A percentile compares a stretch with the other conserved stretches of the same genome.
Conservation (phyloP, 2,329 filamentous ascomycete genomes). For the Didymella keratinophila region DNA sequence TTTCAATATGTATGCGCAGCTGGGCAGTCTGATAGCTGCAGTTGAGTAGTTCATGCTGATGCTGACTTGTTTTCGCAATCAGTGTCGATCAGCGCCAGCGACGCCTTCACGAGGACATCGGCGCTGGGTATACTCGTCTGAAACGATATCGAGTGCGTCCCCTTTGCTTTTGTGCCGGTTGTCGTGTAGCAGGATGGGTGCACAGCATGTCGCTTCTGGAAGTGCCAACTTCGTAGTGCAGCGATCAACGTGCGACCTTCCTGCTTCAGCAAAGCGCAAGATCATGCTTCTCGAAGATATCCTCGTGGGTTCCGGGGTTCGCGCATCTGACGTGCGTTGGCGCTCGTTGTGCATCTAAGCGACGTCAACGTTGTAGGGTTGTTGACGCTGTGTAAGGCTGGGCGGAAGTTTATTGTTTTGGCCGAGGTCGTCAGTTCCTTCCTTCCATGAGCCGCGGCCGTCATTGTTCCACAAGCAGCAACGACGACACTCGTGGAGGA, state of each 20-base stretch:
- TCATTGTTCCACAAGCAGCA: conserved; percentile 4
- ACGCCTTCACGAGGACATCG: conserved; percentile 4
- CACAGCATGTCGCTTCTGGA: conserved; percentile 22
- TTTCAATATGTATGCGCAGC: neutral
- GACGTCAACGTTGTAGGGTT: conserved; percentile 7
- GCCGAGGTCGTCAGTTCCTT: conserved; percentile 11
- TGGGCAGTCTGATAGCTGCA: neutral
- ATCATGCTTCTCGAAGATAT: conserved; percentile 6
- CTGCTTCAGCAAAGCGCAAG: neutral
- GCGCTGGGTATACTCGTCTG: conserved; percentile 1
- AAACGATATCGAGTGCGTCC: conserved; percentile 10
- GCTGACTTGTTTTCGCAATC: neutral
- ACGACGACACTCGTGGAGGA: neutral
- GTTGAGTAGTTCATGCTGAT: neutral
- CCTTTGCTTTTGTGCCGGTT: conserved; percentile 7
- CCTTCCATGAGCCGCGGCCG: neutral
- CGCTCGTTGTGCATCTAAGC: conserved; percentile 15
- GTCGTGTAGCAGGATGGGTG: conserved; percentile 15
- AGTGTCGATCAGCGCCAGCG: neutral
- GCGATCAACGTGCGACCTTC: conserved; percentile 14
- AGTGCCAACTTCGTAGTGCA: conserved; percentile 13
- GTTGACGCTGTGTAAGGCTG: conserved; percentile 9
- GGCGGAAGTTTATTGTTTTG: conserved; percentile 2
- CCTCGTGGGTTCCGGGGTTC: conserved; percentile 16
- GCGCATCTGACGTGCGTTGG: conserved; percentile 13